Percentiles rank a stretch among this genome's conserved stretches.
These are phyloP conservation scores for Novymonas esmeraldas DNA, from an alignment of 208 protist genomes.

Conservation along the genomic window DNA sequence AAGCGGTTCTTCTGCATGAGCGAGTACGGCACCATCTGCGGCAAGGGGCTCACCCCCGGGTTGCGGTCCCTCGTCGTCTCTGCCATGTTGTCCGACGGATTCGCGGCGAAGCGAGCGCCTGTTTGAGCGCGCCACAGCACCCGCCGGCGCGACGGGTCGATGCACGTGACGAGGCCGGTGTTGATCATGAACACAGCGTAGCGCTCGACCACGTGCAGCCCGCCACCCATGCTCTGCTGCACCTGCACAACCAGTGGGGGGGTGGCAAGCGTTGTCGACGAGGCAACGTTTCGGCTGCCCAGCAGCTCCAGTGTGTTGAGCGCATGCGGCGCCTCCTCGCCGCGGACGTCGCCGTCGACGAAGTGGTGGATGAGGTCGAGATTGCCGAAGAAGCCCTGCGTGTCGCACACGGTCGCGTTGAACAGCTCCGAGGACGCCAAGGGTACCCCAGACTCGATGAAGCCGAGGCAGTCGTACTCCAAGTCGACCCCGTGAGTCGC, in stretches of 20 bases:
- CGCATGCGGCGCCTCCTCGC: constrained; percentile 41
- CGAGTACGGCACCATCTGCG: constrained; percentile 78
- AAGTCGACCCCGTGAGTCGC: constrained; percentile 58
- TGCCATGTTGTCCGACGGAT: constrained; percentile 35
- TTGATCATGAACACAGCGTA: constrained; percentile 86
- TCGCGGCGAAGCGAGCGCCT: constrained; percentile 43
- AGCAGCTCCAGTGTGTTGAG: constrained; percentile 79
- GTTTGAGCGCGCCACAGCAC: constrained; percentile 86
- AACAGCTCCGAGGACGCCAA: constrained; percentile 49
- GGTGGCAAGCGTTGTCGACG: constrained; percentile 49
- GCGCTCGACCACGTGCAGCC: constrained; percentile 77
- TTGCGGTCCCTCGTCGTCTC: constrained; percentile 18
- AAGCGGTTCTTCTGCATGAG: constrained; percentile 49
- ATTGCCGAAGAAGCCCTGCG: constrained; percentile 77
- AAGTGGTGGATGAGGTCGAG: constrained; percentile 82
- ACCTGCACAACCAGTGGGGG: constrained; percentile 83
- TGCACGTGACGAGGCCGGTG: constrained; percentile 80
- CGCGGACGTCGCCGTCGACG: constrained; percentile 69
- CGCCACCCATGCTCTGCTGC: constrained; percentile 48
- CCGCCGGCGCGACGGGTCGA: constrained; percentile 72
- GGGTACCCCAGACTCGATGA: constrained; percentile 63
- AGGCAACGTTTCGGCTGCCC: constrained; percentile 76
- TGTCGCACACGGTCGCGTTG: constrained; percentile 82
- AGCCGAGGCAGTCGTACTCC: constrained; percentile 74
- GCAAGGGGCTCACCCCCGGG: constrained; percentile 41